Evolutionary conservation across 2,329 filamentous ascomycete genomes (phyloP).

Genomic region (Neopestalotiopsis clavispora): DNA sequence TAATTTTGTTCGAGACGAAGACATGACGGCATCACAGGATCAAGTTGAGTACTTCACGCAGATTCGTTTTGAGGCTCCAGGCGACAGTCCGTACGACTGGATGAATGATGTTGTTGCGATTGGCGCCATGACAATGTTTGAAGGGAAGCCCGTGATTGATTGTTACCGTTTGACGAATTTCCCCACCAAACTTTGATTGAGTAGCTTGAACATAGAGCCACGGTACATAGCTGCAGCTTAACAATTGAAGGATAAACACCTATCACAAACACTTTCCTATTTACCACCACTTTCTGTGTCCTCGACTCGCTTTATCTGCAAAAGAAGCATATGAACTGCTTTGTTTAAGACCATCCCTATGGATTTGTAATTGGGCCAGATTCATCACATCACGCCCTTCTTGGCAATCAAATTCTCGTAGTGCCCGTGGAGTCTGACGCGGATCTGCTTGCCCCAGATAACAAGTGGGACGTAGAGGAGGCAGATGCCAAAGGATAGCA

Average conservation of each 20-base stretch:
- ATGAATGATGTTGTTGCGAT: constrained; percentile 27
- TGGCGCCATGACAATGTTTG: constrained; percentile 27
- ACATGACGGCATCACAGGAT: constrained; percentile 22
- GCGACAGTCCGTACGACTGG: constrained; percentile 25
- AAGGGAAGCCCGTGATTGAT: constrained; percentile 27
- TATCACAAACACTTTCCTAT: too few relatives aligned
- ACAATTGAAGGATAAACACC: too few relatives aligned
- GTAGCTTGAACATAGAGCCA: too few relatives aligned
- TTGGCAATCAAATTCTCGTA: constrained; percentile 14
- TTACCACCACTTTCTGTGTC: too few relatives aligned
- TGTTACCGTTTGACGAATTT: constrained; percentile 31
- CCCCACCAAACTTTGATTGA: constrained; percentile 19
- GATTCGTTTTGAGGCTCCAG: constrained; percentile 27
- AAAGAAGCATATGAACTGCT: too few relatives aligned
- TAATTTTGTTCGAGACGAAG: not conserved
- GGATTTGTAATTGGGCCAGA: not conserved
- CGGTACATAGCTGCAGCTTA: too few relatives aligned
- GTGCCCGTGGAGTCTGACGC: not conserved
- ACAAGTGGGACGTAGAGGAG: constrained; percentile 17
- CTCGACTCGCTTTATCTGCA: too few relatives aligned
- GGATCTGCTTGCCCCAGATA: constrained; percentile 20
- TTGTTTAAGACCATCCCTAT: too few relatives aligned
- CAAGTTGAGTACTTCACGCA: constrained; percentile 30
- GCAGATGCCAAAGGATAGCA: constrained; percentile 8
- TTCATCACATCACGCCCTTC: not conserved